These are phyloP conservation scores for Withania somnifera DNA, from an alignment of 305 asterid genomes.

Conservation along the genomic window DNA sequence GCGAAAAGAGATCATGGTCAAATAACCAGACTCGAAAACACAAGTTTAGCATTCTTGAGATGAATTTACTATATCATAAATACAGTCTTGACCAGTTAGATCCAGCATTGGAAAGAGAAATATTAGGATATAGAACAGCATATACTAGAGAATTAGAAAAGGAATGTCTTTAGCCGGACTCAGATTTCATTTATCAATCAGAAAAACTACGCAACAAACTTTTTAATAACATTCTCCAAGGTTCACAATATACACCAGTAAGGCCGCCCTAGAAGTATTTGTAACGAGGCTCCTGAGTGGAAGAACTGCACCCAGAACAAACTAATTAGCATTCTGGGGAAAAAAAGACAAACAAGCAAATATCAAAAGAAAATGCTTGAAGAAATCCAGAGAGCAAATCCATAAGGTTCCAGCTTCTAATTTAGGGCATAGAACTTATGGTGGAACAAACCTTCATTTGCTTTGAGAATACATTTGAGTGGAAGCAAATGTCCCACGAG, in stretches of 20 bases:
- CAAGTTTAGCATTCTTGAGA: neutral
- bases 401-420: neutral
- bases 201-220: neutral
- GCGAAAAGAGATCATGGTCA: slow-evolving; percentile 17
- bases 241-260: neutral
- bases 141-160: neutral
- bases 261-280: neutral
- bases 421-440: neutral
- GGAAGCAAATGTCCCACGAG: slow-evolving; percentile 89
- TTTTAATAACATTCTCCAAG: neutral
- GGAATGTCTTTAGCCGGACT: neutral
- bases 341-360: neutral
- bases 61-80: neutral
- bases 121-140: neutral
- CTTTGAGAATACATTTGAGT: slow-evolving; percentile 87
- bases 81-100: neutral
- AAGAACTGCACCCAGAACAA: neutral
- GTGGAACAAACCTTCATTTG: slow-evolving; percentile 67
- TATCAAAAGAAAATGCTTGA: neutral
- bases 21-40: neutral
- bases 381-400: neutral
- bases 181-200: neutral
- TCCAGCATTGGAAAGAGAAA: neutral
- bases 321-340: neutral
- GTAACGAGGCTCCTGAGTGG: neutral